Evolutionary conservation across 495 filamentous ascomycete genomes (phyloP), one percentile per base, ranked within the genome.

Genomic region (Trichoderma asperelloides): DNA sequence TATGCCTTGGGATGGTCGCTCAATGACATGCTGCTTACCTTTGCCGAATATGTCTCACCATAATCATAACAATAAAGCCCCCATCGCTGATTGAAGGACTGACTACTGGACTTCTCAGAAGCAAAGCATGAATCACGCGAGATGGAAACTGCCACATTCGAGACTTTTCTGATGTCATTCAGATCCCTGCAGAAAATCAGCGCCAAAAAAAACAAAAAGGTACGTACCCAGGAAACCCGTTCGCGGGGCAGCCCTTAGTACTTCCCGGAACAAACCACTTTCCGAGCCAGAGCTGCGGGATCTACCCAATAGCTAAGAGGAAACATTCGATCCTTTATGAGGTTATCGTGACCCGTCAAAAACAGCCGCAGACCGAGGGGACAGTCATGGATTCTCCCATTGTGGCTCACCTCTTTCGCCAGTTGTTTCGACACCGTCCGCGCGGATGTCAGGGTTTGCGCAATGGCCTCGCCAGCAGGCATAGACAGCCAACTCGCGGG

Each of bases 301-400:
- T 65, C 43, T 21, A n/a, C 40, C 43, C 40, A 11, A 43, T 45
- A 43, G 63, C 43, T 65, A 41, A 27, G n/a, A n/a, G n/a, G 12
- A n/a, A 55, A 25, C 49, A 55, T 55, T 55, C 21, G 18, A 55
- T n/a, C n/a, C 12, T 55, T 11, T 15, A 45, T 45, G 41, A 23
- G n/a, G 43, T 47, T 23, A 25, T 55, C 49, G 49, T 55, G 49
- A 25, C 4, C n/a, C 13, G 12, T n/a, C 11, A 7, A 47, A 47
- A 47, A 16, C n/a, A n/a, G 15, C 43, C 12, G n/a, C 43, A 15
- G 11, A n/a, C n/a, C 0, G 13, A 47, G 43, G 11, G 43, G 65
- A 33, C 51, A 60, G 70, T 55, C 64, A 98, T 98, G 94, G 93
- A 97, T 79, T 92, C 91, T 27, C 87, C 88, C 45, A 74, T 90